A percentile compares a stretch with the other conserved stretches of the same genome.
Conservation (phyloP, 2,329 filamentous ascomycete genomes). For the Sclerotinia borealis region DNA sequence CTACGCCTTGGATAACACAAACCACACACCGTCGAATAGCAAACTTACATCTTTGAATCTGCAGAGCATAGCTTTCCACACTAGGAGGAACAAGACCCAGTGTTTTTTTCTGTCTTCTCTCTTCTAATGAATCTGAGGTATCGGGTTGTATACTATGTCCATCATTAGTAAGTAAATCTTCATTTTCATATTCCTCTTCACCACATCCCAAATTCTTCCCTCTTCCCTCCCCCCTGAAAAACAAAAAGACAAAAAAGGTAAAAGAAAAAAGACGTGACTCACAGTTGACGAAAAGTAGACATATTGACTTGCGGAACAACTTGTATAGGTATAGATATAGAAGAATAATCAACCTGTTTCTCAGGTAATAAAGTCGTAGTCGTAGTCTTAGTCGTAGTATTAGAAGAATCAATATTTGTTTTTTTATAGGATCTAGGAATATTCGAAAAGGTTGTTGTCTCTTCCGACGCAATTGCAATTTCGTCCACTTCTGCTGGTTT, state of each 20-base stretch:
- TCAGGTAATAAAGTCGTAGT: background rate
- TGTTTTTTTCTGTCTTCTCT: slow-evolving; percentile 23
- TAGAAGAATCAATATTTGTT: background rate
- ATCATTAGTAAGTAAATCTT: background rate
- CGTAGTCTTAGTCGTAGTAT: background rate
- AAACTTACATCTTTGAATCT: slow-evolving; percentile 27
- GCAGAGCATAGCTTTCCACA: slow-evolving; percentile 28
- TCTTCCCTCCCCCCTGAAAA: too few relatives aligned
- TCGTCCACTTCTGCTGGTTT: background rate
- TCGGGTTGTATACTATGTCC: slow-evolving; percentile 18
- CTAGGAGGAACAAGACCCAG: slow-evolving; percentile 28
- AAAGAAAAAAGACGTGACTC: slow-evolving; percentile 10
- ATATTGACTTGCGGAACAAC: background rate
- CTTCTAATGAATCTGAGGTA: slow-evolving; percentile 26
- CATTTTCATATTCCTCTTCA: background rate
- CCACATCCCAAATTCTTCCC: too few relatives aligned
- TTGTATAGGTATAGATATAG: too few relatives aligned
- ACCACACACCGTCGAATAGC: background rate
- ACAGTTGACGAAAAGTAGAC: slow-evolving; percentile 4
- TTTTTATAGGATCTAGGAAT: background rate
- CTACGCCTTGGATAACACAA: background rate
- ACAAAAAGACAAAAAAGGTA: background rate
- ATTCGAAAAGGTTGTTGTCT: too few relatives aligned
- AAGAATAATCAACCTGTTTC: background rate
- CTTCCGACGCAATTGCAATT: too few relatives aligned